Base-by-base conservation (phyloP, 257 asterid genomes). In the Solanum chaucha region DNA sequence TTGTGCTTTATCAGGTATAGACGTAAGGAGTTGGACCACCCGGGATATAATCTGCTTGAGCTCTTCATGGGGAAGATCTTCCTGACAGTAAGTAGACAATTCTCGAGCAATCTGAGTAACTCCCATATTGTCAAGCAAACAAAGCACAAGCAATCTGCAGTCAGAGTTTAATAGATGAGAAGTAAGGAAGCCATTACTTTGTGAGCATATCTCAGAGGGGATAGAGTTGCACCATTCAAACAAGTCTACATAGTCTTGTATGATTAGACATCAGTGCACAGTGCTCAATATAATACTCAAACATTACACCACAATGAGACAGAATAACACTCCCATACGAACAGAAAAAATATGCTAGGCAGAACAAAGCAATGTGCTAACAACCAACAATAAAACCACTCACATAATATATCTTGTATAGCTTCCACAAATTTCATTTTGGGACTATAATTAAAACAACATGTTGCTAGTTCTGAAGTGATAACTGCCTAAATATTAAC, bases 1-100 rank as follows among this genome's bases (percentile, higher is more conserved):
- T 87, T 95, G 93, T 88, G 98, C 94, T 93, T 97, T 97, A 92
- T 97, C 99, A 73, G 99, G 98, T 92, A 96, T 93, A 84, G 98
- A 96, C 61, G 98, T 91, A 89, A 97, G 89, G 87, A 96, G 93
- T 91, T 94, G 98, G 83, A 95, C 92, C 83, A 87, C 90, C 91
- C 85, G 84, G 19, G 95, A 93, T 85, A 92, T 89, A 83, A 88
- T 89, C 90, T 91, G 93, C 94, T 88, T 92, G 67, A 90, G 88
- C 82, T 93, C 93, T 85, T 95, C 95, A 87, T 87, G 91, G 84
- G 92, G 81, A 86, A 80, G 87, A 65, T 91, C 94, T 90, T 91
- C 93, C 77, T 83, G 89, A 89, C 83, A 85, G 88, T 86, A 84
- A 88, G 84, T 90, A 85, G 87, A 75, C 87, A 94, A 89, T 89